Percentiles rank a stretch among this genome's conserved stretches.
Conservation (phyloP, 345 rosid species). For the Lagerstroemia speciosa region DNA sequence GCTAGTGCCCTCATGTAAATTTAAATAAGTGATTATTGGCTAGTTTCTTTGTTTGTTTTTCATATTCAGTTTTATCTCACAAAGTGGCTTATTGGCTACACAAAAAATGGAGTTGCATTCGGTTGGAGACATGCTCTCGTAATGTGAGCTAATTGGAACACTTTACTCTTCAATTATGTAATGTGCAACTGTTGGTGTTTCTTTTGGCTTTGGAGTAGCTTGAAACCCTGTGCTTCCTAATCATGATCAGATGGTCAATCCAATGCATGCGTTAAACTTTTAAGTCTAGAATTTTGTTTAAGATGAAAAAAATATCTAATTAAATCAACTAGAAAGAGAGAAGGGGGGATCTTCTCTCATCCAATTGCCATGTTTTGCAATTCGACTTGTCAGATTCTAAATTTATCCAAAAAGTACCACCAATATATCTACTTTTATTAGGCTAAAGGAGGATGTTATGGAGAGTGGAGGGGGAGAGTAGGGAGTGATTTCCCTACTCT, state of each 20-base stretch:
- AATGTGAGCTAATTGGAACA: neutral
- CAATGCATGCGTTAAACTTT: neutral
- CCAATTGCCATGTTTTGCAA: no score
- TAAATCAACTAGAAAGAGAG: no score
- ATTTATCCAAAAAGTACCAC: no score
- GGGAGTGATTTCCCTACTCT: no score
- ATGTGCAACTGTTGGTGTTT: neutral
- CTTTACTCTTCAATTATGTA: no score
- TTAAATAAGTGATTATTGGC: conserved; percentile 28
- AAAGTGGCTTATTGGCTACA: neutral
- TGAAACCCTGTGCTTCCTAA: neutral
- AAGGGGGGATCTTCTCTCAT: neutral
- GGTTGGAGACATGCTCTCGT: neutral
- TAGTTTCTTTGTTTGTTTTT: neutral
- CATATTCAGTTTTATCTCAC: neutral
- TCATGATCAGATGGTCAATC: neutral
- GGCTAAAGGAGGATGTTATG: no score
- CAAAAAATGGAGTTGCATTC: neutral
- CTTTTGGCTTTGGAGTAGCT: neutral
- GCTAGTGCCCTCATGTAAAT: conserved; percentile 22
- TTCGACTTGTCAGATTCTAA: no score
- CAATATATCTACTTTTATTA: no score
- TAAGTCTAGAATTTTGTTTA: no score
- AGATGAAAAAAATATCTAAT: no score
- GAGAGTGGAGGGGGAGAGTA: no score